A percentile compares a stretch with the other conserved stretches of the same genome.
These are phyloP conservation scores for Elaeagnus macrophylla DNA, from an alignment of 306 rosid genomes.

Conservation along the genomic window DNA sequence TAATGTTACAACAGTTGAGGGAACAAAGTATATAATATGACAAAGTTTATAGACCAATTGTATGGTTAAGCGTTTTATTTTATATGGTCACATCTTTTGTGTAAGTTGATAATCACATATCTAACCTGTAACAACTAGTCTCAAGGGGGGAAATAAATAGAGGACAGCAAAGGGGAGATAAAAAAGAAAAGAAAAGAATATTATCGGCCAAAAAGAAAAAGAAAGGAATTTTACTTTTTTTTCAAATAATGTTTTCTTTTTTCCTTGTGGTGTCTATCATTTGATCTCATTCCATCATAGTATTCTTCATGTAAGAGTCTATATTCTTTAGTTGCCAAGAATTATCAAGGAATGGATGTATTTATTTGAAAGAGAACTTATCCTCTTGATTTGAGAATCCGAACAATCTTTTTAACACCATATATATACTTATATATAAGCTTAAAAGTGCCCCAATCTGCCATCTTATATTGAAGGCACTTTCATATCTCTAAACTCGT, in stretches of 20 bases:
- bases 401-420: slow-evolving; percentile 5
- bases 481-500: not conserved
- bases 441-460: not conserved
- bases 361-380: not conserved
- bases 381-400: slow-evolving; percentile 1
- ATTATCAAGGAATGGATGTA: slow-evolving; percentile 25
- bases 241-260: slow-evolving; percentile 39
- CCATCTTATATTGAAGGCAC: not conserved
- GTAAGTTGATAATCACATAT: slow-evolving; percentile 15
- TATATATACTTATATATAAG: slow-evolving; percentile 11
- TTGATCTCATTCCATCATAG: slow-evolving; percentile 18
- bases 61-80: not conserved
- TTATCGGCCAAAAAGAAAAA: no score
- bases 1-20: no score
- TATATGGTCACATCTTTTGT: not conserved
- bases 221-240: slow-evolving; percentile 14
- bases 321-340: slow-evolving; percentile 24
- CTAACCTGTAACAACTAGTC: slow-evolving; percentile 7
- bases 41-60: no score
- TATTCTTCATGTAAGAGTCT: slow-evolving; percentile 28
- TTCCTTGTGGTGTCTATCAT: slow-evolving; percentile 17
- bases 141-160: slow-evolving; percentile 10
- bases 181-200: not conserved
- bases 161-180: not conserved
- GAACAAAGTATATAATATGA: no score